Percentiles rank a stretch among this genome's conserved stretches.
phyloP scores from a whole-genome alignment of 2,329 filamentous ascomycete species.

The Aotearoamyces nothofagi region DNA sequence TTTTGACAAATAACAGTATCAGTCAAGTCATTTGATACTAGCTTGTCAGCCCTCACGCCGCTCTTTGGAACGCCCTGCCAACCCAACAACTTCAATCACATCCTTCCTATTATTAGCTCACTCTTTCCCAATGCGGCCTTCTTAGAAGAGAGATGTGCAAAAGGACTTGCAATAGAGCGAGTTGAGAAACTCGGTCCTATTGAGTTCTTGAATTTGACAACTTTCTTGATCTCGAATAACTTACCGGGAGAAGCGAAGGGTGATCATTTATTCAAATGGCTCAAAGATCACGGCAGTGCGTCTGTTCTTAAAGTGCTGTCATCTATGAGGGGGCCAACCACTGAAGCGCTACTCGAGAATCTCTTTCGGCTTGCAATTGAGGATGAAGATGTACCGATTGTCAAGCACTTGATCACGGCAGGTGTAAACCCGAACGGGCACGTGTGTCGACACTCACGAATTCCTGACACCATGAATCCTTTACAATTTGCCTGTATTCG shows the following conservation, averaged over 20 bases:
- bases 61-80: neutral
- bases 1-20: neutral
- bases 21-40: neutral
- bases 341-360: conserved; percentile 4
- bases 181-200: neutral
- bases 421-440: conserved; percentile 5
- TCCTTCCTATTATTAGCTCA: no score
- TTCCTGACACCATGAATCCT: conserved; percentile 1
- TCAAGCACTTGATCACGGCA: conserved; percentile 4
- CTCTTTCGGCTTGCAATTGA: conserved; percentile 5
- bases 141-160: neutral
- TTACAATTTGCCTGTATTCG: conserved; percentile 2
- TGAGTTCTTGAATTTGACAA: conserved; percentile 1
- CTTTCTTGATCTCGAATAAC: conserved; percentile 1
- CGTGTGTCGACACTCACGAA: neutral
- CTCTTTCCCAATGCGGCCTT: no score
- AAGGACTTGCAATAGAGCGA: conserved; percentile 1
- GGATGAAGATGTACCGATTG: conserved; percentile 4
- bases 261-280: conserved; percentile 2
- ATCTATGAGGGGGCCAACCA: conserved; percentile 4
- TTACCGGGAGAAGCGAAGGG: neutral
- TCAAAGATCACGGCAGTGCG: conserved; percentile 2
- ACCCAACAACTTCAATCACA: neutral
- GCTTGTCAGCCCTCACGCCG: neutral
- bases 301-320: conserved; percentile 3